phyloP scores from a whole-genome alignment of 768 basidiomycete genomes.

The Strobilomyces dryophilus region DNA sequence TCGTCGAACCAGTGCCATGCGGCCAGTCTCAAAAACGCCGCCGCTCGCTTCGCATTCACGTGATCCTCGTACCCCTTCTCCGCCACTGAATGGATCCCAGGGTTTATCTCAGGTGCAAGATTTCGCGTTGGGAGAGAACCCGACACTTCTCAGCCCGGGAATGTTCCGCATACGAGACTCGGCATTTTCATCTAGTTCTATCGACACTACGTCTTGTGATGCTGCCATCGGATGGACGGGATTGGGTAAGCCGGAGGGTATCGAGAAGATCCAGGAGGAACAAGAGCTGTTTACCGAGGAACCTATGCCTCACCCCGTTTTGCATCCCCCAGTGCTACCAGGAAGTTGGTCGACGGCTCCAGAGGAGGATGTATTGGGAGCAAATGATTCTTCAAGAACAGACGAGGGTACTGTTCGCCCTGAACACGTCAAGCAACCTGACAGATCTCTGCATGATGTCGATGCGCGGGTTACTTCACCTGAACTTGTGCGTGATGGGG shows the following conservation, averaged over 20 bases:
- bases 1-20: slow-evolving; percentile 25
- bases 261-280: slow-evolving; percentile 35
- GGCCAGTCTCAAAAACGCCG: slow-evolving; percentile 38
- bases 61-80: slow-evolving; percentile 23
- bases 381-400: slow-evolving; percentile 22
- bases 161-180: slow-evolving; percentile 61
- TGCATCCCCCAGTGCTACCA: slow-evolving; percentile 40
- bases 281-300: slow-evolving; percentile 27
- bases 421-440: slow-evolving; percentile 26
- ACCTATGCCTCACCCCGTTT: slow-evolving; percentile 19
- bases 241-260: slow-evolving; percentile 34
- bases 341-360: slow-evolving; percentile 54
- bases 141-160: slow-evolving; percentile 48
- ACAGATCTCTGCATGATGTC: slow-evolving; percentile 45
- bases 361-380: slow-evolving; percentile 44
- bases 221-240: slow-evolving; percentile 65
- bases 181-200: slow-evolving; percentile 47
- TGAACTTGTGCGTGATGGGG: slow-evolving; percentile 42
- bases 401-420: slow-evolving; percentile 25
- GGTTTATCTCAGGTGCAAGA: slow-evolving; percentile 20
- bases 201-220: slow-evolving; percentile 43
- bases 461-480: slow-evolving; percentile 50
- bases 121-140: slow-evolving; percentile 21
- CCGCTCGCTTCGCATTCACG: slow-evolving; percentile 33
- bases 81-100: slow-evolving; percentile 15